phyloP scores from a whole-genome alignment of 2,329 filamentous ascomycete genomes.

The Aspergillus glaucus region DNA sequence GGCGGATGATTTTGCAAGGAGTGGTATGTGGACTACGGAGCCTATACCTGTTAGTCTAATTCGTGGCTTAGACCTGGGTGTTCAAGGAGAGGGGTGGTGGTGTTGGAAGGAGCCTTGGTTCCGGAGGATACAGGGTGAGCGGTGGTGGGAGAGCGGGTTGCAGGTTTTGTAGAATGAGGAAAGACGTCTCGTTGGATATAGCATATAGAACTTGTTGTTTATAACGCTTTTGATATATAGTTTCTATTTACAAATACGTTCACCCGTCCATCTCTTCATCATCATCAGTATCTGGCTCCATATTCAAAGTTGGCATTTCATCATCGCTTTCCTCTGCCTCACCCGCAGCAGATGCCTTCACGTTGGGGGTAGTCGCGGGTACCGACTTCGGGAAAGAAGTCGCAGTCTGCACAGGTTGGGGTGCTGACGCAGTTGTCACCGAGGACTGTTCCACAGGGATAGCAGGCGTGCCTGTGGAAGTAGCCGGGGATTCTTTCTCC shows the following conservation, averaged over 20 bases:
- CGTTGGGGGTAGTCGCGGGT: not conserved
- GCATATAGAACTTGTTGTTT: not conserved
- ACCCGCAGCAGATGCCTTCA: conserved; percentile 4
- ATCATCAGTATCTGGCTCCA: conserved; percentile 43
- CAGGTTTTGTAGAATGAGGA: conserved; percentile 20
- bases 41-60: conserved; percentile 70
- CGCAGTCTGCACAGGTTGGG: conserved; percentile 8
- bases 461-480: conserved; percentile 12
- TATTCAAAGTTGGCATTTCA: conserved; percentile 44
- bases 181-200: not conserved
- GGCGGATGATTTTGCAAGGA: conserved; percentile 67
- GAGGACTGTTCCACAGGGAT: conserved; percentile 7
- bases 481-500: conserved; percentile 8
- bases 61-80: conserved; percentile 60
- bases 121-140: conserved; percentile 53
- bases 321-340: conserved; percentile 41
- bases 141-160: conserved; percentile 59
- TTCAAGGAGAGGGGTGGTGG: conserved; percentile 57
- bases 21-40: conserved; percentile 74
- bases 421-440: conserved; percentile 3
- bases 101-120: conserved; percentile 56
- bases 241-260: not conserved
- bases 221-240: not conserved
- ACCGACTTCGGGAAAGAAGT: conserved; percentile 3
- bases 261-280: conserved; percentile 31